Conservation (phyloP, 1,139 yeast genomes). For the Ashbya aceris region DNA sequence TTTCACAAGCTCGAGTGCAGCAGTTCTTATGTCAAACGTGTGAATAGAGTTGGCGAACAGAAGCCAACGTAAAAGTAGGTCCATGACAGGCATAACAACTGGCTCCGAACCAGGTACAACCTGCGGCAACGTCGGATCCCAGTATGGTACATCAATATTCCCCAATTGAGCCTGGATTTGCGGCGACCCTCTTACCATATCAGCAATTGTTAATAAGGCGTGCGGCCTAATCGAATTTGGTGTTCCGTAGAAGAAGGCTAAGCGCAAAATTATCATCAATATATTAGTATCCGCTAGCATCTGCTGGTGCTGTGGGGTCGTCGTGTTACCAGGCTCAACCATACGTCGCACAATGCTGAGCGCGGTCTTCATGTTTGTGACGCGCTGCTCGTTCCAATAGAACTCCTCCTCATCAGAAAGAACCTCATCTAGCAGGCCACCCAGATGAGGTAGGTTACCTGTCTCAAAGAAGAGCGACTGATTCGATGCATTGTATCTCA, state of each 20-base stretch:
- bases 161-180: constrained; percentile 61
- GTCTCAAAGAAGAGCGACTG: constrained; percentile 86
- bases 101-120: constrained; percentile 19
- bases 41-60: constrained; percentile 73
- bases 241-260: constrained; percentile 58
- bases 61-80: constrained; percentile 76
- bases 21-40: constrained; percentile 68
- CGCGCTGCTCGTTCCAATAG: constrained; percentile 66
- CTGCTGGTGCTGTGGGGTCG: constrained; percentile 51
- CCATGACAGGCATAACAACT: constrained; percentile 48
- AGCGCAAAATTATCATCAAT: constrained; percentile 52
- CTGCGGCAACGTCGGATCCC: constrained; percentile 58
- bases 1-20: constrained; percentile 55
- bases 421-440: constrained; percentile 55
- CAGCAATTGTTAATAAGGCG: constrained; percentile 69
- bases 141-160: constrained; percentile 81
- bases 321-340: constrained; percentile 66
- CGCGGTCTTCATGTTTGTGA: constrained; percentile 54
- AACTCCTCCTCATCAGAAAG: constrained; percentile 38
- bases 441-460: constrained; percentile 60
- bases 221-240: constrained; percentile 55
- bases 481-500: constrained; percentile 80
- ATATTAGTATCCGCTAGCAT: constrained; percentile 55
- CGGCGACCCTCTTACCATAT: constrained; percentile 56
- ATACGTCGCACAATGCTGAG: constrained; percentile 68